These are phyloP conservation scores for Ascochyta rabiei DNA, from an alignment of 2,329 filamentous ascomycete species.

Conservation along the genomic window DNA sequence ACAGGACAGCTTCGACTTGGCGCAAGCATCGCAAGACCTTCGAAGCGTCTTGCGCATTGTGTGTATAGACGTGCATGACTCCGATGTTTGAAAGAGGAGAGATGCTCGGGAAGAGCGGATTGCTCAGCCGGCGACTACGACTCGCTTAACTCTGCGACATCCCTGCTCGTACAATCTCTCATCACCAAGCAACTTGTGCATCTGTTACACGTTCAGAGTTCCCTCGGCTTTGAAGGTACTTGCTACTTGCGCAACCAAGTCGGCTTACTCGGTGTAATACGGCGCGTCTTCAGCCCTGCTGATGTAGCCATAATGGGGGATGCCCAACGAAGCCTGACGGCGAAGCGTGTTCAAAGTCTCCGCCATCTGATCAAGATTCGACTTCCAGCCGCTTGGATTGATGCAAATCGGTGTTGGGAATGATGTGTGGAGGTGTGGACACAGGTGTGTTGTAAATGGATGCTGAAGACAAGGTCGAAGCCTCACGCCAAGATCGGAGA, in stretches of 20 bases:
- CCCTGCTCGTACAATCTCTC: not conserved
- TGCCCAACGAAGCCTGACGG: too few species aligned
- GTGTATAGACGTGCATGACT: conserved; percentile 14
- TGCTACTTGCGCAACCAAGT: too few species aligned
- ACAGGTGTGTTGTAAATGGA: not conserved
- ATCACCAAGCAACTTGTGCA: not conserved
- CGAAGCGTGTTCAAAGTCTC: not conserved
- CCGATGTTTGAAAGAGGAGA: not conserved
- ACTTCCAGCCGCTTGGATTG: not conserved
- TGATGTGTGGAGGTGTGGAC: not conserved
- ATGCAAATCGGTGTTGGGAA: too few species aligned
- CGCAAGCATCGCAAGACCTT: conserved; percentile 62
- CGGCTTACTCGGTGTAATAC: too few species aligned
- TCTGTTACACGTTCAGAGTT: too few species aligned
- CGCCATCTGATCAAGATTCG: not conserved
- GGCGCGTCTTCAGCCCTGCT: too few species aligned
- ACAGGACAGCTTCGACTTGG: conserved; percentile 62
- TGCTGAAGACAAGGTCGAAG: not conserved
- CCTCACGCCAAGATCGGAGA: conserved; percentile 4
- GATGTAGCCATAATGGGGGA: too few species aligned
- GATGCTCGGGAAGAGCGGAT: conserved; percentile 6
- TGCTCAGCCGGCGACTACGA: conserved; percentile 8
- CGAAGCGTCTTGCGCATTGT: conserved; percentile 63
- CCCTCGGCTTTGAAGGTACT: too few species aligned
- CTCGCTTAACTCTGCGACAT: conserved; percentile 12